Evolutionary conservation across 768 basidiomycete species (phyloP).

Genomic region (Tulasnella sp.): DNA sequence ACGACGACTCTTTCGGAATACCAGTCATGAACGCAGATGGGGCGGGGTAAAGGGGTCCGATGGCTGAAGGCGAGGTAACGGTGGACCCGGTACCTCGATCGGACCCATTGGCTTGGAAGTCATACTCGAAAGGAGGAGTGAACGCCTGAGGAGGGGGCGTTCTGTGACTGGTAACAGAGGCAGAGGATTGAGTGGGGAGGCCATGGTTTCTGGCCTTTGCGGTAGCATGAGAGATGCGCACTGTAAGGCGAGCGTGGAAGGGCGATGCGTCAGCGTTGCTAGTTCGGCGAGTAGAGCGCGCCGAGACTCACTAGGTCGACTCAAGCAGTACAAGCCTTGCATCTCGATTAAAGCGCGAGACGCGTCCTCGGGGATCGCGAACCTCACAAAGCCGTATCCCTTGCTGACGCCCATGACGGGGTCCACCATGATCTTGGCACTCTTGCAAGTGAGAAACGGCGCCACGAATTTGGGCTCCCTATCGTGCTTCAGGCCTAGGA

Average conservation of each 20-base stretch:
- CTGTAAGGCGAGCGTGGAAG: constrained; percentile 33
- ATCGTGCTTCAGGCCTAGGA: constrained; percentile 72
- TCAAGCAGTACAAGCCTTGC: constrained; percentile 83
- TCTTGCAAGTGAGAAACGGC: constrained; percentile 85
- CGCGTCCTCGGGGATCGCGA: constrained; percentile 80
- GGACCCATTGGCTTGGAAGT: neutral
- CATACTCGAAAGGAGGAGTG: neutral
- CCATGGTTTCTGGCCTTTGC: constrained; percentile 55
- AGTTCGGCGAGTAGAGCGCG: neutral
- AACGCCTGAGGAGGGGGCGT: neutral
- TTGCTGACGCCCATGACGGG: constrained; percentile 79
- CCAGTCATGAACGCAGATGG: neutral
- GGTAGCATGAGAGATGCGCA: constrained; percentile 85
- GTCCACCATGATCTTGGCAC: constrained; percentile 91
- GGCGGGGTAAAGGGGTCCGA: neutral
- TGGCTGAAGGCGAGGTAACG: neutral
- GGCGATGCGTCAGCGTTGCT: neutral
- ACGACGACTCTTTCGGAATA: neutral
- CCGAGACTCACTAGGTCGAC: constrained; percentile 62
- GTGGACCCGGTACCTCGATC: neutral
- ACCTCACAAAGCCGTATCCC: constrained; percentile 90
- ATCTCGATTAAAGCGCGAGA: constrained; percentile 83
- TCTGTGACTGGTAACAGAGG: neutral
- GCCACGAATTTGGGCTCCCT: constrained; percentile 78
- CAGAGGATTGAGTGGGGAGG: neutral